Evolutionary conservation across 1,284 basidiomycete genomes (phyloP).

Genomic region (Cryptococcus maquisensis): DNA sequence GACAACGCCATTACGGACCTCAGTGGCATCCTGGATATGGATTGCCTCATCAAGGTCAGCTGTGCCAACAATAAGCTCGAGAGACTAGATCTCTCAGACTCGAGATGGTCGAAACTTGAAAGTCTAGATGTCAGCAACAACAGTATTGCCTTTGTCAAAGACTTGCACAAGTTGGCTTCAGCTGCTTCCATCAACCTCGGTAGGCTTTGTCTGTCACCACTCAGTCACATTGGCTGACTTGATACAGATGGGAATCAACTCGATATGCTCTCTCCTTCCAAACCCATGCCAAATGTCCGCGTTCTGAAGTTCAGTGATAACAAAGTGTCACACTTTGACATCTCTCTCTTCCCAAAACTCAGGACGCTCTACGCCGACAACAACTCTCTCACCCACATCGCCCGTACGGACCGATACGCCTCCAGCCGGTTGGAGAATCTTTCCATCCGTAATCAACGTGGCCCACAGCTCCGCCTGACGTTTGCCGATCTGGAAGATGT

Average conservation of each 20-base stretch:
- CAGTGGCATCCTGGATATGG: conserved; percentile 74
- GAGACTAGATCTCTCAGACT: conserved; percentile 60
- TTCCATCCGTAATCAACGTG: conserved; percentile 79
- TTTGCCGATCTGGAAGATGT: conserved; percentile 77
- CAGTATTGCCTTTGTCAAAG: conserved; percentile 58
- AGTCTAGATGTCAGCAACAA: conserved; percentile 80
- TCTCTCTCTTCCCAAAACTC: conserved; percentile 64
- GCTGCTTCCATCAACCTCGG: conserved; percentile 74
- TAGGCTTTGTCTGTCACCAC: conserved; percentile 50
- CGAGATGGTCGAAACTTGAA: conserved; percentile 75
- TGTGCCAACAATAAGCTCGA: conserved; percentile 70
- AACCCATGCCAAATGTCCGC: conserved; percentile 63
- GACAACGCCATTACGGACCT: conserved; percentile 71
- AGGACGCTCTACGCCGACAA: conserved; percentile 90
- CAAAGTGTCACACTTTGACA: conserved; percentile 64
- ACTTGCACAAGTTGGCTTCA: conserved; percentile 60
- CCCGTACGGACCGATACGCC: conserved; percentile 46
- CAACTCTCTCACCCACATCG: conserved; percentile 60
- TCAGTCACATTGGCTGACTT: background rate
- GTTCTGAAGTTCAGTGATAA: conserved; percentile 84
- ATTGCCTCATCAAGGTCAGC: conserved; percentile 76
- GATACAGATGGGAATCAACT: conserved; percentile 66
- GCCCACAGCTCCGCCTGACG: conserved; percentile 43
- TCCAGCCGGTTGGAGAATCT: conserved; percentile 74
- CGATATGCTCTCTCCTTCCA: conserved; percentile 20